Evolutionary conservation across 2,329 filamentous ascomycete genomes (phyloP).

Genomic region (Claviceps pusilla): DNA sequence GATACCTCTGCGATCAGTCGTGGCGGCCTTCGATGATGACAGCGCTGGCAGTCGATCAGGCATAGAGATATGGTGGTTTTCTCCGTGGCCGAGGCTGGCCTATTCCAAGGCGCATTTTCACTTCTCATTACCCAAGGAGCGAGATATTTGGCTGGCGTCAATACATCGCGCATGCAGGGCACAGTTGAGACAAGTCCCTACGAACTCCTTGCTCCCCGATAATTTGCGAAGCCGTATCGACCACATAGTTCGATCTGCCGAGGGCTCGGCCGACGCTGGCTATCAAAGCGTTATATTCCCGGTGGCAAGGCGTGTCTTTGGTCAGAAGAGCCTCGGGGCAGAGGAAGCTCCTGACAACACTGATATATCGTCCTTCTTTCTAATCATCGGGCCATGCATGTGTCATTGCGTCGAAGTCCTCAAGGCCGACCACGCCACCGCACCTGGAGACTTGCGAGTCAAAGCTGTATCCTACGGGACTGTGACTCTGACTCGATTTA

Average conservation of each 20-base stretch:
- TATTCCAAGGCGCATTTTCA: slow-evolving; percentile 34
- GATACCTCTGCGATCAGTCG: slow-evolving; percentile 34
- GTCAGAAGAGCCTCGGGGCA: slow-evolving; percentile 24
- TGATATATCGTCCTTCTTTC: slow-evolving; percentile 38
- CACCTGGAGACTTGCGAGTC: slow-evolving; percentile 31
- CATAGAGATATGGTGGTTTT: slow-evolving; percentile 43
- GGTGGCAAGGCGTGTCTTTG: slow-evolving; percentile 32
- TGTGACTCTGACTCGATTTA: slow-evolving; percentile 36
- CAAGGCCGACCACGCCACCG: slow-evolving; percentile 26
- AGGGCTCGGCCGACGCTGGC: slow-evolving; percentile 16
- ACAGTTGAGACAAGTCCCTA: slow-evolving; percentile 20
- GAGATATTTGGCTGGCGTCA: slow-evolving; percentile 34
- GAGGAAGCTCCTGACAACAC: slow-evolving; percentile 30
- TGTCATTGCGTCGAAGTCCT: slow-evolving; percentile 37
- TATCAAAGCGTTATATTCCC: slow-evolving; percentile 32
- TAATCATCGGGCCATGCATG: slow-evolving; percentile 38
- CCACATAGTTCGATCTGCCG: slow-evolving; percentile 29
- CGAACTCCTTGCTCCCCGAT: slow-evolving; percentile 25
- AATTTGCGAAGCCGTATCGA: slow-evolving; percentile 33
- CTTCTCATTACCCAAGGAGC: slow-evolving; percentile 32
- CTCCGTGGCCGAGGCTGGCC: slow-evolving; percentile 25
- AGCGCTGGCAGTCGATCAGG: slow-evolving; percentile 33
- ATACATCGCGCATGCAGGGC: slow-evolving; percentile 28
- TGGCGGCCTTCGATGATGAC: slow-evolving; percentile 38
- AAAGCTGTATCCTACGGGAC: slow-evolving; percentile 36